Conservation (phyloP, 2,329 filamentous ascomycete species). For the Fusarium tjaetaba region DNA sequence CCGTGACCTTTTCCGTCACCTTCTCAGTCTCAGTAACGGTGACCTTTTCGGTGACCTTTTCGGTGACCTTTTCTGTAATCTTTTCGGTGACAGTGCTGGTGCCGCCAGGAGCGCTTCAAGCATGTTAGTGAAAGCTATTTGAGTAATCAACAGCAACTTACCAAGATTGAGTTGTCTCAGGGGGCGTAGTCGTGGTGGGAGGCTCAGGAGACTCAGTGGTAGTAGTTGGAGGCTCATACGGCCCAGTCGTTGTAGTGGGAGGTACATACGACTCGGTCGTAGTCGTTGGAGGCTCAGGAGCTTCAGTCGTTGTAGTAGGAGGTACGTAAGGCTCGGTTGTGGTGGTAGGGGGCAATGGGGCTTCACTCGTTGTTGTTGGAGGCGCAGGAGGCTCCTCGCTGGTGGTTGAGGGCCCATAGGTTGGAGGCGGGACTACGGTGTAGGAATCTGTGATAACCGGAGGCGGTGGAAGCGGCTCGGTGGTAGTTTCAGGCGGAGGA, state of each 20-base stretch:
- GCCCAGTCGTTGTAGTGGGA: background rate
- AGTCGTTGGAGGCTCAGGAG: background rate
- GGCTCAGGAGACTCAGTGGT: background rate
- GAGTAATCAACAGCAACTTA: background rate
- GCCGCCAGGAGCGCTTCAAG: slow-evolving; percentile 3
- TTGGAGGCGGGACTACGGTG: background rate
- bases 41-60: slow-evolving; percentile 12
- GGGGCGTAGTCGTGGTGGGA: background rate
- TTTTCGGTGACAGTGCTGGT: background rate
- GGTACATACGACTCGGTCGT: background rate
- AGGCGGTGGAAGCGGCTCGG: background rate
- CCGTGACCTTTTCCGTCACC: background rate
- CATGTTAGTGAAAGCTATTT: background rate
- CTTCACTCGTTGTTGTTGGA: background rate
- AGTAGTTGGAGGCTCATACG: background rate
- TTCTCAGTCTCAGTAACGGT: background rate
- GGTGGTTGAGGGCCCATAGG: background rate
- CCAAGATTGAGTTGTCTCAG: slow-evolving; percentile 15
- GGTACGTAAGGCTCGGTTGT: background rate
- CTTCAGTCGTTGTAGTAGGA: slow-evolving; percentile 3
- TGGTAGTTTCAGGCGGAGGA: background rate
- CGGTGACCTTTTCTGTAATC: background rate
- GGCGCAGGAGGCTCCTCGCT: background rate
- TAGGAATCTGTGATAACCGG: background rate
- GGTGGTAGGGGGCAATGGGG: background rate